Evolutionary conservation across 331 rosid genomes (phyloP).

Genomic region (Prunus yedoensis): DNA sequence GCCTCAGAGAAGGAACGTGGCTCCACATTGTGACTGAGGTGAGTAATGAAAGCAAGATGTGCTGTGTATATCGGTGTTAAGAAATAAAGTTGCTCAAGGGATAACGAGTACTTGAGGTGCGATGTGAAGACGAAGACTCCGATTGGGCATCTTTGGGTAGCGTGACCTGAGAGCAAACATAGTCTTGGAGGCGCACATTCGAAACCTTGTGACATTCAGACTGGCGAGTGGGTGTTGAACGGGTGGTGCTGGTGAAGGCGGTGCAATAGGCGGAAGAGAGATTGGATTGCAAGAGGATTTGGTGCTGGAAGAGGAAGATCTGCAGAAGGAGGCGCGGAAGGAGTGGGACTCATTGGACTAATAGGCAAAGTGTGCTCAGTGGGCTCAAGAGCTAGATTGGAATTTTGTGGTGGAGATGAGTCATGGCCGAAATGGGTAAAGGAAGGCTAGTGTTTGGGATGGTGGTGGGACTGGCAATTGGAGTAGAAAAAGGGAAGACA

Average conservation of each 20-base stretch:
- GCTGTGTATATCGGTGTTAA: neutral
- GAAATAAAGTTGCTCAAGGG: neutral
- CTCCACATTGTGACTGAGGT: neutral
- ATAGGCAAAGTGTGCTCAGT: no score
- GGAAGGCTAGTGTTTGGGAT: no score
- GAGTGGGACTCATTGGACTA: no score
- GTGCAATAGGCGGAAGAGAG: neutral
- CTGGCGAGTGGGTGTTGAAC: neutral
- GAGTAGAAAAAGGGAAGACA: no score
- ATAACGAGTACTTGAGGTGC: neutral
- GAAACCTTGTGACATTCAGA: neutral
- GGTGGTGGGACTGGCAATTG: no score
- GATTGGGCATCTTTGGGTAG: neutral
- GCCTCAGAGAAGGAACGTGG: neutral
- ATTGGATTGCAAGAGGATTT: neutral
- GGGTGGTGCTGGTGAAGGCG: neutral
- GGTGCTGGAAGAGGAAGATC: neutral
- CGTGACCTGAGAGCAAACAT: neutral
- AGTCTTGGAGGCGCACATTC: neutral
- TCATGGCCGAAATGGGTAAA: no score
- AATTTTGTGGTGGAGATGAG: no score
- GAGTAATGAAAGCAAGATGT: neutral
- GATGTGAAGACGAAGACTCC: neutral
- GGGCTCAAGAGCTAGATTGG: no score
- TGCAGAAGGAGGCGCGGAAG: no score